Evolutionary conservation across 108 stramenopile species (phyloP), one percentile per base, ranked within the genome.

Genomic region (Poteriospumella lacustris): DNA sequence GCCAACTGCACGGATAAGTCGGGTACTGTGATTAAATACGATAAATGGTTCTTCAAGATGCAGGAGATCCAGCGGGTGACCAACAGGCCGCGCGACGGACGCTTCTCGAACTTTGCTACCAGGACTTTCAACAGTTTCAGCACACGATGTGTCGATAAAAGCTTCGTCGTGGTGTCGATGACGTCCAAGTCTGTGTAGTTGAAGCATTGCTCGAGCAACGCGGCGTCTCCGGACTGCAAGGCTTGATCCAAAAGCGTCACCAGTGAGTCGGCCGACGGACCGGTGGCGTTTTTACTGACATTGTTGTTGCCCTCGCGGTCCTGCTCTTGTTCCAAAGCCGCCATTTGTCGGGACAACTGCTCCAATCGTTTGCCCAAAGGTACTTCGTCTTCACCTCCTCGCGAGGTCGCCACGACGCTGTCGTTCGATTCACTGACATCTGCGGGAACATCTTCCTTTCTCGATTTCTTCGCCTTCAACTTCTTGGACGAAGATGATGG

Each of bases 181-280:
- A 73, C 70, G 12, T 39, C 70, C 9, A 26, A 5, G 42, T 73
- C 70, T 42, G 9, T 24, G 36, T 9, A 42, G 5, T 15, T 5
- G 26, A 73, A 38, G 36, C 70, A 73, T 56, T 73, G 70, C 42
- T 73, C 70, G 26, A 73, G 36, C 5, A 73, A 38, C 26, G 9
- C 47, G 36, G 26, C 70, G 36, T 73, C 70, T 28, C 70, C 33
- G 5, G 70, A 44, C 33, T 73, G 70, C 38, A 73, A 5, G 3
- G 70, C 70, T 56, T 73, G 70, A 29, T 73, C 70, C 38, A 73
- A 42, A n/a, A 73, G 70, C 31, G 70, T 42, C 36, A 42, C 70
- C 31, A 73, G 42, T 42, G 12, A 34, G 42, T 73, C 70, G 38
- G 44, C 15, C 36, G 70, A 42, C 5, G 70, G 70, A 12, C 31